Conservation (phyloP, 2,329 filamentous ascomycete species). For the Thielaviopsis musarum region DNA sequence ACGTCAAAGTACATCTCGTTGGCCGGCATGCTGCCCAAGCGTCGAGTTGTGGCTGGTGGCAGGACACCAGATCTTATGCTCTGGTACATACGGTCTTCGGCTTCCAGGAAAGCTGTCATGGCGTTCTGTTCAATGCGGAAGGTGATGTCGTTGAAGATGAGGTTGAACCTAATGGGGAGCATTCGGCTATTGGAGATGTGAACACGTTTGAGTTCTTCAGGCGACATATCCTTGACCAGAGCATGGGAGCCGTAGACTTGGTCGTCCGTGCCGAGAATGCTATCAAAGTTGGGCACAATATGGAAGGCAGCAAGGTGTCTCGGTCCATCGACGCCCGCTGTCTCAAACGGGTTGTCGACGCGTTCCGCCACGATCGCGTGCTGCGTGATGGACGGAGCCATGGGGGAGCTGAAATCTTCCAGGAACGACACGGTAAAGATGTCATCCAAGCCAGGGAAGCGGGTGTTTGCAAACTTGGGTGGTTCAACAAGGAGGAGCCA, state of each 20-base stretch:
- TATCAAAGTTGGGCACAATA: slow-evolving; percentile 2
- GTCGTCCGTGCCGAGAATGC: not conserved
- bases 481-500: slow-evolving; percentile 11
- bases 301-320: slow-evolving; percentile 6
- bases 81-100: not conserved
- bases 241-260: slow-evolving; percentile 1
- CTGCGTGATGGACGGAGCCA: not conserved
- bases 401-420: not conserved
- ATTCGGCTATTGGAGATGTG: not conserved
- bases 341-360: slow-evolving; percentile 12
- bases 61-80: slow-evolving; percentile 2
- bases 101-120: slow-evolving; percentile 9
- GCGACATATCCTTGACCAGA: not conserved
- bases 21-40: not conserved
- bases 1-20: not conserved
- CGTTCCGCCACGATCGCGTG: not conserved
- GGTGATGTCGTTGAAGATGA: slow-evolving; percentile 6
- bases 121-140: slow-evolving; percentile 7
- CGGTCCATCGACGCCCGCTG: not conserved
- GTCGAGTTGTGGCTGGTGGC: not conserved
- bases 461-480: not conserved
- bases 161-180: not conserved
- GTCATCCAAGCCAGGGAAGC: slow-evolving; percentile 10
- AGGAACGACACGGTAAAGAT: not conserved
- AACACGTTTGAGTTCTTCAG: not conserved